phyloP scores from a whole-genome alignment of 2,329 filamentous ascomycete species.

The Diaporthe batatas region DNA sequence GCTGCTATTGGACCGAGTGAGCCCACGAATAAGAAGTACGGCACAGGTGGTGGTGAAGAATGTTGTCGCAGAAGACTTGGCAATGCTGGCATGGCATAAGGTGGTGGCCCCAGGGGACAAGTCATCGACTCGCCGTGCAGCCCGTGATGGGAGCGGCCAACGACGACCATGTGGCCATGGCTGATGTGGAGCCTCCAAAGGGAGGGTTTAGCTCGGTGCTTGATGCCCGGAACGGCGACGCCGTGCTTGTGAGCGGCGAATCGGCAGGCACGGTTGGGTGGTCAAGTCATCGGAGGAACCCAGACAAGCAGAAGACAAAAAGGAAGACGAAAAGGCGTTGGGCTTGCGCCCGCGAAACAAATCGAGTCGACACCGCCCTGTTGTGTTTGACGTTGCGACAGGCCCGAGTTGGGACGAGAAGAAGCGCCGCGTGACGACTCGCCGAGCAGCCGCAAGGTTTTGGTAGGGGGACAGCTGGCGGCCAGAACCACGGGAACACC shows the following conservation, averaged over 20 bases:
- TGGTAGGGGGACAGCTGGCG: constrained; percentile 5
- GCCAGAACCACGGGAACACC: constrained; percentile 29
- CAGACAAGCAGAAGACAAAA: too few species aligned
- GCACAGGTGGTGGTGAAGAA: neutral
- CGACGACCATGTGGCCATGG: neutral
- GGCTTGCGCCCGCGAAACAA: constrained; percentile 27
- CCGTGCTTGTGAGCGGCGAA: constrained; percentile 16
- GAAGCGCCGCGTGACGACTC: constrained; percentile 23
- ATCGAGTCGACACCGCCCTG: constrained; percentile 30
- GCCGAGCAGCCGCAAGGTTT: constrained; percentile 21
- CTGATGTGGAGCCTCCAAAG: neutral
- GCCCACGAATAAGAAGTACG: constrained; percentile 14
- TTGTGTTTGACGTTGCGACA: constrained; percentile 34
- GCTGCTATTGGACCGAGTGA: neutral
- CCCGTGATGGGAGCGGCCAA: constrained; percentile 8
- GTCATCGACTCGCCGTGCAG: constrained; percentile 3
- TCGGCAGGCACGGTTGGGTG: constrained; percentile 5
- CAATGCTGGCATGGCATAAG: neutral
- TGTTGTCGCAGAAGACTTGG: constrained; percentile 10
- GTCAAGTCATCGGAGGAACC: neutral
- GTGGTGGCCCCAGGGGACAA: constrained; percentile 9
- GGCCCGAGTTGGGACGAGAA: constrained; percentile 26
- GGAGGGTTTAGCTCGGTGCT: neutral
- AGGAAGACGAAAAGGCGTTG: neutral
- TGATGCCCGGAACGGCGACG: constrained; percentile 20